Base-by-base conservation (phyloP, 129 eudicot species). In the Saposhnikovia divaricata region DNA sequence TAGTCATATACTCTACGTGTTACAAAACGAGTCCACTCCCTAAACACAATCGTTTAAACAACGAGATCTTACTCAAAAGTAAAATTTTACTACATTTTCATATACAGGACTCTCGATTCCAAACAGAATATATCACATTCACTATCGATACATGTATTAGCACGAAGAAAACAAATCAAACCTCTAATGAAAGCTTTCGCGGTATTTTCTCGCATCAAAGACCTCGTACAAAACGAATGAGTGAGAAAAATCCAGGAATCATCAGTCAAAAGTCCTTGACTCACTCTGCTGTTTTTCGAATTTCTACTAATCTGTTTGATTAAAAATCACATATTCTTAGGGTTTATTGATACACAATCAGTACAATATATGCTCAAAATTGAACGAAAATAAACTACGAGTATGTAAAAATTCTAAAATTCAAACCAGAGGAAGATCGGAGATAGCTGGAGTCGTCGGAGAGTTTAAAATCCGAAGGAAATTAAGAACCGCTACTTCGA, bases 171-270 rank as follows among this genome's bases (percentile, higher is more conserved):
- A 39, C 4, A 21, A 39, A 71, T 23, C 47, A 13, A 93, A 92
- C 99, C 99, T 92, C 99, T 88, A 70, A 92, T 86, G 85, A 89
- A 96, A 28, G 99, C 85, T 78, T 90, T 90, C 25, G 99, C 88
- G 42, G 89, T 90, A 69, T 82, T 92, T 81, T 90, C 97, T 75
- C 83, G 89, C 83, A 77, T 84, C 84, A 96, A 86, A 31, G 98
- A 96, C 75, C 88, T 85, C 21, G 83, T 92, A 83, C 90, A 81
- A 75, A 84, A 90, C 1, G 93, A 87, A 83, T 76, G 87, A 7
- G 98, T 89, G 77, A 96, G 93, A 87, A 88, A 96, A 76, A 90
- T 92, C 89, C 88, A 85, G 43, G 97, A 87, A 84, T 57, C 86
- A 28, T 91, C 96, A 3, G 89, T 86, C 80, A 92, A 78, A 68